Evolutionary conservation across 768 basidiomycete genomes (phyloP).

Genomic region (Symmetrospora coprosmae): DNA sequence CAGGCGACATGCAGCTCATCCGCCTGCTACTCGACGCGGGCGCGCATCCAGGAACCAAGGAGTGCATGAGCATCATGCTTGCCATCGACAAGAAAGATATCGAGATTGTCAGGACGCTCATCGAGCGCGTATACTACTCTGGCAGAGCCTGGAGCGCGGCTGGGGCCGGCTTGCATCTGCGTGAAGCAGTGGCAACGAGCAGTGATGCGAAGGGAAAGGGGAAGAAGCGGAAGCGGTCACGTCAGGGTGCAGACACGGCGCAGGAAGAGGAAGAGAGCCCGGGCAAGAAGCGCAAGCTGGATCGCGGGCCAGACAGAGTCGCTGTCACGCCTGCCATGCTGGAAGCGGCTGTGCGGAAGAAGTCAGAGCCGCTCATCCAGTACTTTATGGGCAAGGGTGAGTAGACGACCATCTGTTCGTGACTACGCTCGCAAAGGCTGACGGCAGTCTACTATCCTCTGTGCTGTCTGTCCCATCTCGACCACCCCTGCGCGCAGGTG

Average conservation of each 20-base stretch:
- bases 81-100: conserved; percentile 63
- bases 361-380: conserved; percentile 8
- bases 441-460: background rate
- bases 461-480: background rate
- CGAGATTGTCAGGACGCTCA: conserved; percentile 53
- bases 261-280: background rate
- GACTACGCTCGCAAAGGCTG: background rate
- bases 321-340: conserved; percentile 9
- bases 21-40: conserved; percentile 57
- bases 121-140: conserved; percentile 45
- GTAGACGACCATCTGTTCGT: background rate
- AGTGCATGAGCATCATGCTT: conserved; percentile 53
- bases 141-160: background rate
- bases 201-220: background rate
- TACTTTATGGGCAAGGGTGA: conserved; percentile 7
- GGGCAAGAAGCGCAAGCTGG: background rate
- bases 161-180: background rate
- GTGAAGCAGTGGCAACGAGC: background rate
- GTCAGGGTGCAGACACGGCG: background rate
- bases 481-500: background rate
- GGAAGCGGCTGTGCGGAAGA: conserved; percentile 4
- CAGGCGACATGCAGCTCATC: conserved; percentile 50
- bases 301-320: conserved; percentile 13
- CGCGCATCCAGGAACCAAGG: conserved; percentile 53
- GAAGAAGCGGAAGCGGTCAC: background rate